These are phyloP conservation scores for Solanum peruvianum DNA, from an alignment of 257 asterid species.

Conservation along the genomic window DNA sequence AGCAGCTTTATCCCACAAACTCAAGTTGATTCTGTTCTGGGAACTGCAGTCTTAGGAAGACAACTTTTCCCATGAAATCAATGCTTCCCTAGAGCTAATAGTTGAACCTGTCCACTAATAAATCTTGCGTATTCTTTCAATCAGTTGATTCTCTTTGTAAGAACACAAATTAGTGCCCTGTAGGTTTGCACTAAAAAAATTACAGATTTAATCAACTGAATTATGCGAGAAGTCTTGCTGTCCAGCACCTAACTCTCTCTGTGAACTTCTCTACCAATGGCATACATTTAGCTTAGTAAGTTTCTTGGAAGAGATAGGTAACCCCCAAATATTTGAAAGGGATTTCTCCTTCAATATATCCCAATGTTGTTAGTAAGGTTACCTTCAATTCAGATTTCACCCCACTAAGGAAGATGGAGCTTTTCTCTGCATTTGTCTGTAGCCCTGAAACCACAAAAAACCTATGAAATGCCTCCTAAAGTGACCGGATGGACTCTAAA, in stretches of 20 bases:
- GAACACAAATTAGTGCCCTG: not conserved
- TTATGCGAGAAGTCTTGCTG: not conserved
- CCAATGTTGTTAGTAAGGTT: no score
- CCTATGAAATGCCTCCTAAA: no score
- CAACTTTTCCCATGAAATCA: not conserved
- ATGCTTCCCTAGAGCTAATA: not conserved
- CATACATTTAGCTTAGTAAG: not conserved
- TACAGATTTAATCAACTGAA: not conserved
- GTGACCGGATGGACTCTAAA: no score
- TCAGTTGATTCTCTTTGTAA: not conserved
- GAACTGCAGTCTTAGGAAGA: not conserved
- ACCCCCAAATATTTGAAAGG: no score
- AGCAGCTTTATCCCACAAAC: not conserved
- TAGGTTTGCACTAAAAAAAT: not conserved
- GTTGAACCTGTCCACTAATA: not conserved
- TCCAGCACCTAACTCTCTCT: not conserved
- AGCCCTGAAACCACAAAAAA: no score
- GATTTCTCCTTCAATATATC: no score
- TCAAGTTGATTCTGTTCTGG: not conserved
- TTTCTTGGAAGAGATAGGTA: no score
- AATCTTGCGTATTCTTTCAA: not conserved
- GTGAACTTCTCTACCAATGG: not conserved
- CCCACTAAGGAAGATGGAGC: no score
- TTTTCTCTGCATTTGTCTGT: no score
- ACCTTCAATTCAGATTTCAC: no score